Percentiles rank a stretch among this genome's conserved stretches.
Conservation (phyloP, 2,329 filamentous ascomycete species). For the Drechslerella coelobrocha region DNA sequence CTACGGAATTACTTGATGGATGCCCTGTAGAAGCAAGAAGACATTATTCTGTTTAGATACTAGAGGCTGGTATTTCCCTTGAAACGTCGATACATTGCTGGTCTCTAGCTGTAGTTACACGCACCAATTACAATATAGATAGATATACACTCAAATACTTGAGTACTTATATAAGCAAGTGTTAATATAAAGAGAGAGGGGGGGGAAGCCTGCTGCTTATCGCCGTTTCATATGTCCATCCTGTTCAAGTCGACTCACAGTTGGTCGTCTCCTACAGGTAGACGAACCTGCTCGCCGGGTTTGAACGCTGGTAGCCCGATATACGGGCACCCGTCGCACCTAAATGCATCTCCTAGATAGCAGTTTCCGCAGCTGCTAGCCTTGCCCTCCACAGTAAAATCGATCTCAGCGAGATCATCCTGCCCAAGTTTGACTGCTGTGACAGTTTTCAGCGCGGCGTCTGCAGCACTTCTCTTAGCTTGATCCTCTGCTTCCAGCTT, state of each 20-base stretch:
- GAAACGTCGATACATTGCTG: too few species aligned
- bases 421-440: conserved; percentile 70
- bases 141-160: too few species aligned
- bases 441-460: conserved; percentile 60
- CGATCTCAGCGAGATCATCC: conserved; percentile 84
- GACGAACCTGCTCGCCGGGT: conserved; percentile 88
- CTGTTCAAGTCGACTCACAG: too few species aligned
- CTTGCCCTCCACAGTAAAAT: conserved; percentile 98
- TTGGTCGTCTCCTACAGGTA: conserved; percentile 86
- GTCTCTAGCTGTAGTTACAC: too few species aligned
- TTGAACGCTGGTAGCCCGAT: conserved; percentile 95
- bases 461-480: conserved; percentile 69
- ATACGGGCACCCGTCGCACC: conserved; percentile 75
- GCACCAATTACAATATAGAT: too few species aligned
- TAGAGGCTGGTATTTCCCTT: neutral
- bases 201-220: too few species aligned
- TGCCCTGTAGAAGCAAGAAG: too few species aligned
- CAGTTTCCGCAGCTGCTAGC: conserved; percentile 94
- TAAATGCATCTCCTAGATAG: conserved; percentile 86
- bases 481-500: conserved; percentile 84
- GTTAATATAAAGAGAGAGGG: too few species aligned
- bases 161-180: too few species aligned
- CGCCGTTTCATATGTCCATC: too few species aligned
- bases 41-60: neutral
- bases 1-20: neutral